These are phyloP conservation scores for Orychophragmus violaceus DNA, from an alignment of 345 rosid genomes.

Conservation along the genomic window DNA sequence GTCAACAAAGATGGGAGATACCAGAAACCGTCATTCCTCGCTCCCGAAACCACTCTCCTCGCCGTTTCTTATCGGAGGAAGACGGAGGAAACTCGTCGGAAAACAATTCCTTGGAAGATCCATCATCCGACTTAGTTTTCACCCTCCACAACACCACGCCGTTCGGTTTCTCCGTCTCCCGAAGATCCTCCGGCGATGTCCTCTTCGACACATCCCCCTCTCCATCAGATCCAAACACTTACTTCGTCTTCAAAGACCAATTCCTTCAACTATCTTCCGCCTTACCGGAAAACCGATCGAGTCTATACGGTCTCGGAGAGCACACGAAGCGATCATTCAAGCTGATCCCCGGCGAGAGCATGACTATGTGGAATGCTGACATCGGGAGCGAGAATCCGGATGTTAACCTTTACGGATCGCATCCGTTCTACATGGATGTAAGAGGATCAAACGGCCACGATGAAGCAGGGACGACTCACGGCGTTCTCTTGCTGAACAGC, in stretches of 20 bases:
- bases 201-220: slow-evolving; percentile 50
- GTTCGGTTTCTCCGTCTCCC: slow-evolving; percentile 51
- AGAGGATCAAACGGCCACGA: slow-evolving; percentile 37
- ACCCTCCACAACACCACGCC: slow-evolving; percentile 50
- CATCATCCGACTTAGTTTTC: slow-evolving; percentile 51
- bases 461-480: slow-evolving; percentile 49
- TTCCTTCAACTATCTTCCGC: slow-evolving; percentile 59
- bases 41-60: slow-evolving; percentile 11
- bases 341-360: slow-evolving; percentile 27
- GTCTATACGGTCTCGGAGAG: slow-evolving; percentile 70
- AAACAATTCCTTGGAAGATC: slow-evolving; percentile 14
- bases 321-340: slow-evolving; percentile 55
- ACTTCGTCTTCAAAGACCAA: slow-evolving; percentile 65
- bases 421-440: slow-evolving; percentile 67
- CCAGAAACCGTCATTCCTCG: slow-evolving; percentile 48
- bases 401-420: slow-evolving; percentile 67
- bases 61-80: slow-evolving; percentile 1
- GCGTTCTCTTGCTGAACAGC: slow-evolving; percentile 56
- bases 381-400: slow-evolving; percentile 31
- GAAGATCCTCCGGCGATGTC: slow-evolving; percentile 56
- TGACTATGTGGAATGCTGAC: slow-evolving; percentile 64
- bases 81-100: not conserved
- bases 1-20: slow-evolving; percentile 52
- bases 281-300: slow-evolving; percentile 43
- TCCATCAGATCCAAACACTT: slow-evolving; percentile 25